These are phyloP conservation scores for Sicyos edulis DNA, from an alignment of 306 rosid genomes.

Conservation along the genomic window DNA sequence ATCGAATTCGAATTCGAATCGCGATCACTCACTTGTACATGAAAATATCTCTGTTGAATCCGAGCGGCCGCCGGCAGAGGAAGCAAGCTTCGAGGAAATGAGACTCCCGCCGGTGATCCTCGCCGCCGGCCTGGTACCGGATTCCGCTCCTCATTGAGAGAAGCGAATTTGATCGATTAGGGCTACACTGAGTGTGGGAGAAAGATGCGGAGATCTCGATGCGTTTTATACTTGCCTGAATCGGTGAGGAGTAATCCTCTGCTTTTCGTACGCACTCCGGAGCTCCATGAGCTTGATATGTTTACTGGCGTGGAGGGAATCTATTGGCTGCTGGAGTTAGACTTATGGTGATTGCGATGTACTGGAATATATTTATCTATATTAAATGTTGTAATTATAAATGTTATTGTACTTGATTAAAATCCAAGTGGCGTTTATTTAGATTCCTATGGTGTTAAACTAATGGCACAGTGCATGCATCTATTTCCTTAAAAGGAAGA, in stretches of 20 bases:
- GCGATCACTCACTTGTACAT: slow-evolving; percentile 48
- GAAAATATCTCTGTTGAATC: slow-evolving; percentile 65
- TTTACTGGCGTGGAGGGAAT: background rate
- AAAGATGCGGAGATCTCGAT: slow-evolving; percentile 6
- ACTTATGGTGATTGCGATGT: background rate
- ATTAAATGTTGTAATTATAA: background rate
- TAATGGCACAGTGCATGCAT: slow-evolving; percentile 15
- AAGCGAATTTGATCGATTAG: background rate
- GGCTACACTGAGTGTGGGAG: background rate
- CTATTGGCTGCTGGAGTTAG: background rate
- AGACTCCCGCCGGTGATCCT: slow-evolving; percentile 42
- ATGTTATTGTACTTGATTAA: slow-evolving; percentile 20
- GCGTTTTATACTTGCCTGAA: slow-evolving; percentile 5
- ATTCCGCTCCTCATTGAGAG: slow-evolving; percentile 36
- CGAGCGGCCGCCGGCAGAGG: slow-evolving; percentile 72
- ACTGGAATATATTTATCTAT: background rate
- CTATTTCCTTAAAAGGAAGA: background rate
- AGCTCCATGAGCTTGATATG: background rate
- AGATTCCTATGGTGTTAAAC: slow-evolving; percentile 5
- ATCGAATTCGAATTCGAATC: background rate
- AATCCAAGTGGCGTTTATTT: slow-evolving; percentile 13
- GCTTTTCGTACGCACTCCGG: background rate
- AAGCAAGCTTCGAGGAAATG: slow-evolving; percentile 85
- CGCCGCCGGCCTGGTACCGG: slow-evolving; percentile 38
- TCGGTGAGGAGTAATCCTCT: background rate